Evolutionary conservation across 1,284 basidiomycete genomes (phyloP).

Genomic region (Nidula niveotomentosa): DNA sequence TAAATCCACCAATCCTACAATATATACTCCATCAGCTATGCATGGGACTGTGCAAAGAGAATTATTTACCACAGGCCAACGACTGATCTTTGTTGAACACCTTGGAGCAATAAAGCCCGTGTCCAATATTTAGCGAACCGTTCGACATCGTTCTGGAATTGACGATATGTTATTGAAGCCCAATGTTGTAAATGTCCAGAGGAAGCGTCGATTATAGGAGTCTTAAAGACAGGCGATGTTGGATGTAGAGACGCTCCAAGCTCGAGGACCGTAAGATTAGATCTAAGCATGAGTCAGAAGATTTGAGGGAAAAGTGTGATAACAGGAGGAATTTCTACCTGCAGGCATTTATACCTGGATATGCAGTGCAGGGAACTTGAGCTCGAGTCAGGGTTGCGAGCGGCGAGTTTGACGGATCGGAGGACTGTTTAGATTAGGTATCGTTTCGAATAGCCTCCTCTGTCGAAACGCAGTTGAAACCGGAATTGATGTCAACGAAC

Average conservation of each 20-base stretch:
- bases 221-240: conserved; percentile 33
- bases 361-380: no score
- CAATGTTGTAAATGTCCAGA: conserved; percentile 29
- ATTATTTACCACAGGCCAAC: conserved; percentile 65
- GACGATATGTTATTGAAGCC: conserved; percentile 30
- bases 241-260: conserved; percentile 30
- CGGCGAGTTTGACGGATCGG: no score
- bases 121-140: conserved; percentile 47
- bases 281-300: conserved; percentile 32
- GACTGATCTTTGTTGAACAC: conserved; percentile 51
- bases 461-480: no score
- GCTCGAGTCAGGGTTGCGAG: no score
- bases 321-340: no score
- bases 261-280: conserved; percentile 42
- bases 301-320: conserved; percentile 8
- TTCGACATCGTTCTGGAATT: conserved; percentile 28
- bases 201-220: conserved; percentile 31
- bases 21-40: not conserved
- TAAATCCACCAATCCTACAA: conserved; percentile 63
- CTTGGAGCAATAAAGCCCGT: conserved; percentile 35
- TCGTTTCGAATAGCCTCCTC: no score
- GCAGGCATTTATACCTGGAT: no score
- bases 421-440: no score
- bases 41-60: not conserved
- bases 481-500: no score